Base-by-base conservation (phyloP, 129 eudicot species). In the Pittosporum tobira region DNA sequence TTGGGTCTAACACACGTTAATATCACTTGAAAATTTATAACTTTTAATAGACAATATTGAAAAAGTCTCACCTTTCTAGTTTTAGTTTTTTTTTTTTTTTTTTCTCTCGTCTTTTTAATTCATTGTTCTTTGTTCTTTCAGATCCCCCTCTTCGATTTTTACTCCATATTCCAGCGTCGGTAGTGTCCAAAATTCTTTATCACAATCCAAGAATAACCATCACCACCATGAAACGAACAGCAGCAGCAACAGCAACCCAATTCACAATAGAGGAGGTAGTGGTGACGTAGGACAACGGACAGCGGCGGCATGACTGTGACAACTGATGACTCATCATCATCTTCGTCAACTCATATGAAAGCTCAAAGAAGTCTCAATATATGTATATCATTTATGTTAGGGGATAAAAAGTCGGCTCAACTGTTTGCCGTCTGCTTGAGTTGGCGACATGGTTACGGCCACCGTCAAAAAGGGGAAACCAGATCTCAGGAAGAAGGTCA, bases 401-500 rank as follows among this genome's bases (percentile, higher is more conserved):
- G 55, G 67, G n/a, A 45, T 47, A 8, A 62, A 62, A 45, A 46
- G 67, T 11, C 15, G 67, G 44, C 20, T 62, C 26, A 62, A 62
- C 46, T 23, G 67, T 2, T 31, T 62, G 56, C 57, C 67, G 19
- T 59, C 56, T 0, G 67, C 67, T 19, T 46, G 56, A 21, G 67
- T 62, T 14, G 57, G 67, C 2, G 56, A 57, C n/a, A 57, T 67
- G 72, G 64, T 67, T 5, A 67, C 57, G 72, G 65, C 71, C 12
- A 66, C 70, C 11, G 70, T 65, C 0, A 65, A 65, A 51, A 65
- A 65, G 70, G 70, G 63, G 12, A 64, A 64, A 46, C 71, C 71
- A 2, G 63, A 66, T 55, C 63, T 66, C n/a, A 18, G 63, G 16
- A 66, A 66, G 55, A 66, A 55, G 71, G 71, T 66, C 9, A 49